Base-by-base conservation (phyloP, 192 early-diverging fungal species). In the Coemansia reversa region DNA sequence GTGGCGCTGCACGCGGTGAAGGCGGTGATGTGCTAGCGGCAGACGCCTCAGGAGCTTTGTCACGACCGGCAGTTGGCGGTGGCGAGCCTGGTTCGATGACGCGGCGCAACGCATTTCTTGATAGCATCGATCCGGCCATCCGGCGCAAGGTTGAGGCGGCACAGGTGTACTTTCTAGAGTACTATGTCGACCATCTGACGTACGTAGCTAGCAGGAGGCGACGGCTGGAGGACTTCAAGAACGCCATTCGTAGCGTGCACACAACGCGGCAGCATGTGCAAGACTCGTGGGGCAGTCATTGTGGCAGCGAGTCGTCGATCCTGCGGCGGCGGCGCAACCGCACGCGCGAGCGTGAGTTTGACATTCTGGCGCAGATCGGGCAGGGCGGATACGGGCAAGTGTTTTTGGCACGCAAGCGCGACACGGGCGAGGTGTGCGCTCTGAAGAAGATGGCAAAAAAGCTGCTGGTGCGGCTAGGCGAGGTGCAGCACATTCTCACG, bases 311-410 rank as follows among this genome's bases (percentile, higher is more conserved):
- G 61, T 65, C 84, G 4, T 69, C 69, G 20, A 55, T 66, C 28
- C 76, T 93, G 33, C 79, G 91, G 4, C 76, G 84, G 50, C 79
- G 92, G 1, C 80, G 92, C 50, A 88, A 85, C 23, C 69, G 90
- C 20, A 84, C 83, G 22, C 74, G 84, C 23, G 79, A 90, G 28
- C 75, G 83, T 25, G 83, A 89, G 60, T 92, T 92, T 69, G 63
- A 84, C 63, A 84, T 90, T 29, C 59, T 90, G 61, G 82, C 75
- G 29, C 90, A 90, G 66, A 84, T 92, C 30, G 90, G 90, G 2
- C 90, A 91, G 63, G 90, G 90, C 23, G 90, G 89, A 2, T 92
- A 91, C 66, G 90, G 90, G 6, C 88, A 91, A 70, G 89, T 91
- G 55, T 91, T 81, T 62, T 63, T 92, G 68, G 88, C 87, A 0